A percentile compares a stretch with the other conserved stretches of the same genome.
These are phyloP conservation scores for Vigna radiata DNA, from an alignment of 306 rosid species.

Conservation along the genomic window DNA sequence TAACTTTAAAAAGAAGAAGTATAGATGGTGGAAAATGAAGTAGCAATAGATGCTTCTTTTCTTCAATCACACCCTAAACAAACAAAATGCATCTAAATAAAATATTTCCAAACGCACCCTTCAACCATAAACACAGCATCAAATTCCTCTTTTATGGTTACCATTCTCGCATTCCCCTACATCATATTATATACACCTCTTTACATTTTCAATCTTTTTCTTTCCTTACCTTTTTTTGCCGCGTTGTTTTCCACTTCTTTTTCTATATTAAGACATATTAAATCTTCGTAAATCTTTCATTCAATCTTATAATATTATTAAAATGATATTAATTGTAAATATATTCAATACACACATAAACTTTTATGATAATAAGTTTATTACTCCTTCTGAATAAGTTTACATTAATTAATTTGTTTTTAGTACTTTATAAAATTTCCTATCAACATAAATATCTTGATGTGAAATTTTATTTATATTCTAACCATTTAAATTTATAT, in stretches of 20 bases:
- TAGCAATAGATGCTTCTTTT: slow-evolving; percentile 9
- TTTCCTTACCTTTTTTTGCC: neutral
- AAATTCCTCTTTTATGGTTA: slow-evolving; percentile 28
- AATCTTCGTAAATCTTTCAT: neutral
- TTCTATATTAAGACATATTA: neutral
- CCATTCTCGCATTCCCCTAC: neutral
- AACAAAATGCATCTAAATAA: neutral
- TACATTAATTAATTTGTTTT: too few species aligned
- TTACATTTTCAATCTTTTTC: neutral
- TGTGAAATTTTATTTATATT: too few species aligned
- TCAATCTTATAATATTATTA: too few species aligned
- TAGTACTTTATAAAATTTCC: too few species aligned
- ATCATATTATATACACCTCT: neutral
- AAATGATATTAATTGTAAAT: too few species aligned
- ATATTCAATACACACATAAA: too few species aligned
- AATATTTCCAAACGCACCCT: neutral
- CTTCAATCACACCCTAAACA: neutral
- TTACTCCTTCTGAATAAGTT: too few species aligned
- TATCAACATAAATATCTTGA: too few species aligned
- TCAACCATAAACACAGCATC: slow-evolving; percentile 22
- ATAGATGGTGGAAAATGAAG: too few species aligned
- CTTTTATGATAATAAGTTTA: too few species aligned
- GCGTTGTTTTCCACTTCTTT: slow-evolving; percentile 27
- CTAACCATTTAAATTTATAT: too few species aligned
- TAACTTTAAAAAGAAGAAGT: too few species aligned